Evolutionary conservation across 2,329 filamentous ascomycete species (phyloP).

Genomic region (Epichloe elymi): DNA sequence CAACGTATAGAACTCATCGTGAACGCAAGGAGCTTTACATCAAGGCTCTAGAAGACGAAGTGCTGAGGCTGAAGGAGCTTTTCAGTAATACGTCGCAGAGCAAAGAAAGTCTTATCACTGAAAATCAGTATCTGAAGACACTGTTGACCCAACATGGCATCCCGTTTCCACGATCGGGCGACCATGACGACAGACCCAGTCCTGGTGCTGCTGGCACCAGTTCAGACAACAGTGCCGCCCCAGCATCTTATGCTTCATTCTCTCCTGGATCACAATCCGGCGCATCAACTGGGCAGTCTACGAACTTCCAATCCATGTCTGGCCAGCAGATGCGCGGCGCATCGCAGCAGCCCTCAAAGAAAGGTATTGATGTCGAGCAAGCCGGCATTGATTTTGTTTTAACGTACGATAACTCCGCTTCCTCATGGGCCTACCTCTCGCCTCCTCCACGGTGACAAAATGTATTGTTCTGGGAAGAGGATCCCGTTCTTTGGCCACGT

Average conservation of each 20-base stretch:
- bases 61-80: constrained; percentile 77
- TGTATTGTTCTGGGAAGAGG: constrained; percentile 3
- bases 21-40: constrained; percentile 96
- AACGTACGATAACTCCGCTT: constrained; percentile 56
- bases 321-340: constrained; percentile 19
- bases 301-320: constrained; percentile 15
- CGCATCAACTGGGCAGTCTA: constrained; percentile 20
- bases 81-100: constrained; percentile 62
- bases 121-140: constrained; percentile 62
- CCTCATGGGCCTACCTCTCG: constrained; percentile 52
- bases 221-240: constrained; percentile 44
- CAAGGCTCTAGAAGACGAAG: constrained; percentile 83
- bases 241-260: constrained; percentile 29
- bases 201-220: constrained; percentile 39
- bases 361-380: constrained; percentile 59
- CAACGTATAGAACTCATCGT: constrained; percentile 63
- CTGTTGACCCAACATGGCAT: constrained; percentile 42
- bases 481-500: constrained; percentile 6
- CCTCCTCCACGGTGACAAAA: constrained; percentile 41
- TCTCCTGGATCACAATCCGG: constrained; percentile 31
- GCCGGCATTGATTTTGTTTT: constrained; percentile 82
- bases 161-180: constrained; percentile 15
- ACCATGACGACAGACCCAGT: constrained; percentile 29
- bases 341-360: constrained; percentile 17
- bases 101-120: constrained; percentile 60